Conservation (phyloP, 108 stramenopile genomes). For the Pseudonitzschia delicatissima region DNA sequence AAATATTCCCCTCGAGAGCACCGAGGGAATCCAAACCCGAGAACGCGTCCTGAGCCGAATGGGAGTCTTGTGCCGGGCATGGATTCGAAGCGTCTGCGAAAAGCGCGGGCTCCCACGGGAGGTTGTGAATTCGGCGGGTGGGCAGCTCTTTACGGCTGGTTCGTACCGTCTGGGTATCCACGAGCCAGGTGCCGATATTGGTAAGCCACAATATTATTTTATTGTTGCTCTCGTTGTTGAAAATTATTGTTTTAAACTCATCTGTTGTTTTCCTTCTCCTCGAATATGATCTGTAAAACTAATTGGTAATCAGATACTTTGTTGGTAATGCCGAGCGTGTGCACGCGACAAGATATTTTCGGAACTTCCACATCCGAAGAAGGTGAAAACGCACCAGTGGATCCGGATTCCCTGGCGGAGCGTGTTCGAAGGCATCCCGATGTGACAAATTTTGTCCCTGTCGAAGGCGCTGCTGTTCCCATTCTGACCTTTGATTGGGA, state of each 20-base stretch:
- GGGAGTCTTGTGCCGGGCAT: conserved; percentile 62
- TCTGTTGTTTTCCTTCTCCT: no score
- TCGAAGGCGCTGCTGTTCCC: conserved; percentile 92
- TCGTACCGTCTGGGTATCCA: conserved; percentile 94
- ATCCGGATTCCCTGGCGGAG: conserved; percentile 84
- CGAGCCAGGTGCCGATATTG: conserved; percentile 96
- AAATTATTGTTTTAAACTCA: no score
- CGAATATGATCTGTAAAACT: not conserved
- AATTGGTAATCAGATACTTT: conserved; percentile 48
- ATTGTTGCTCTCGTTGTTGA: no score
- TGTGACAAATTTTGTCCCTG: conserved; percentile 89
- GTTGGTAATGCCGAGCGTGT: conserved; percentile 83
- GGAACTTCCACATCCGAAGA: conserved; percentile 43
- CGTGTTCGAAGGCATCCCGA: conserved; percentile 78
- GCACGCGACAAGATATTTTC: conserved; percentile 93
- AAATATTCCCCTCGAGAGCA: conserved; percentile 73
- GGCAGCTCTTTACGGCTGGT: conserved; percentile 88
- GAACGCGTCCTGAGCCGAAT: conserved; percentile 79
- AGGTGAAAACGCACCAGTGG: conserved; percentile 19
- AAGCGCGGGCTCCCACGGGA: conserved; percentile 55
- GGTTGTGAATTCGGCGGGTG: conserved; percentile 69
- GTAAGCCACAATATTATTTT: not conserved
- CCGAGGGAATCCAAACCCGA: conserved; percentile 66
- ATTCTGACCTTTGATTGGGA: conserved; percentile 98
- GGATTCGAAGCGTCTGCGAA: conserved; percentile 65